Evolutionary conservation across 768 basidiomycete genomes (phyloP).

Genomic region (Cyclocybe aegerita): DNA sequence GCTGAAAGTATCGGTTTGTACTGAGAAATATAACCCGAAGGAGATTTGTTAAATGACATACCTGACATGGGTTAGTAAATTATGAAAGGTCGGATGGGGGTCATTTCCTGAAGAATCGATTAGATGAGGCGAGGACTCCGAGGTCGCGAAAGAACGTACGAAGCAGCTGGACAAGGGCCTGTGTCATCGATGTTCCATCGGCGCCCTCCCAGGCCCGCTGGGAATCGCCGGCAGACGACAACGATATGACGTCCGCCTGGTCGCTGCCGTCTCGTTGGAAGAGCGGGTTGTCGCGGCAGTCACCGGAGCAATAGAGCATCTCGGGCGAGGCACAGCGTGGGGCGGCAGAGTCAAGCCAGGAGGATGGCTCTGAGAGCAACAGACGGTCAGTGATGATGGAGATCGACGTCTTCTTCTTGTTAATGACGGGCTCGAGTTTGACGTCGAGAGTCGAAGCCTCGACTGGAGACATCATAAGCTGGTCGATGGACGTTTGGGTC

Average conservation of each 20-base stretch:
- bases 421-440: no score
- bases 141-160: background rate
- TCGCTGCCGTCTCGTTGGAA: constrained; percentile 11
- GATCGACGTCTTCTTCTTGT: no score
- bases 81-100: constrained; percentile 23
- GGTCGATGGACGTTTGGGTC: no score
- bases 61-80: constrained; percentile 29
- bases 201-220: constrained; percentile 34
- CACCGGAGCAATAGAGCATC: background rate
- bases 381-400: no score
- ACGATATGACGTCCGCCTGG: constrained; percentile 17
- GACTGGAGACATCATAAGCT: no score
- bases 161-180: constrained; percentile 20
- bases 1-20: constrained; percentile 10
- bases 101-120: constrained; percentile 12
- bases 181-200: constrained; percentile 35
- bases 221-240: constrained; percentile 35
- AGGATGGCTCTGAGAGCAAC: no score
- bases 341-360: no score
- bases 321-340: no score
- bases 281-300: background rate
- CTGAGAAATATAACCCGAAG: background rate
- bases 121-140: background rate
- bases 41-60: constrained; percentile 2
- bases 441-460: no score